Evolutionary conservation across 2,329 filamentous ascomycete genomes (phyloP).

Genomic region (Madurella fahalii): DNA sequence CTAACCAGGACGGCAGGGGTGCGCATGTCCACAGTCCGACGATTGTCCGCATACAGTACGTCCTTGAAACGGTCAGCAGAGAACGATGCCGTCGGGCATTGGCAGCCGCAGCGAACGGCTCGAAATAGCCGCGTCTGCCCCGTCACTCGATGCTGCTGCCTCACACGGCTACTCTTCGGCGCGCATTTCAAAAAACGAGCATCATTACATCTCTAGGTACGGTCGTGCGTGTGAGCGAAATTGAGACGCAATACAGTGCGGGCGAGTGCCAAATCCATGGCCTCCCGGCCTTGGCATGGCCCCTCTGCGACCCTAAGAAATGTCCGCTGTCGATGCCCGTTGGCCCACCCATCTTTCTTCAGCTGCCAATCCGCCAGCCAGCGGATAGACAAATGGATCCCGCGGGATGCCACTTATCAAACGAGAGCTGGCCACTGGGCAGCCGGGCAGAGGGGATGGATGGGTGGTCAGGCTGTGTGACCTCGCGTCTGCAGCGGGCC

Average conservation of each 20-base stretch:
- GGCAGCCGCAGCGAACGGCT: too few species aligned
- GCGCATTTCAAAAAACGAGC: background rate
- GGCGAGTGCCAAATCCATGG: background rate
- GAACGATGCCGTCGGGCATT: background rate
- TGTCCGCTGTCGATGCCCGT: background rate
- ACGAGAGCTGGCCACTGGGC: background rate
- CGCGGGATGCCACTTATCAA: conserved; percentile 5
- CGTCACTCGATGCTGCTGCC: background rate
- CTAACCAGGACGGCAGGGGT: background rate
- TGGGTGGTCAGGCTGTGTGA: background rate
- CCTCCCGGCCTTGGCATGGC: background rate
- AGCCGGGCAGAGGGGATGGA: background rate
- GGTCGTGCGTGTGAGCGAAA: background rate
- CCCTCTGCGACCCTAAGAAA: background rate
- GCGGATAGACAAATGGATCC: background rate
- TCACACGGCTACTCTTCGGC: background rate
- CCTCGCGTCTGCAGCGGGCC: background rate
- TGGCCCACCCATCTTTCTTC: background rate
- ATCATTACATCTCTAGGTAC: background rate
- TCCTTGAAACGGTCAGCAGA: background rate
- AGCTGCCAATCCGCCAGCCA: background rate
- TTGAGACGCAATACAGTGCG: background rate
- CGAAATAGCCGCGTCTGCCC: background rate
- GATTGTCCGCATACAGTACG: background rate
- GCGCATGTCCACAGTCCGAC: background rate